These are phyloP conservation scores for Helminthosporium solani DNA, from an alignment of 2,329 filamentous ascomycete genomes.

Conservation along the genomic window DNA sequence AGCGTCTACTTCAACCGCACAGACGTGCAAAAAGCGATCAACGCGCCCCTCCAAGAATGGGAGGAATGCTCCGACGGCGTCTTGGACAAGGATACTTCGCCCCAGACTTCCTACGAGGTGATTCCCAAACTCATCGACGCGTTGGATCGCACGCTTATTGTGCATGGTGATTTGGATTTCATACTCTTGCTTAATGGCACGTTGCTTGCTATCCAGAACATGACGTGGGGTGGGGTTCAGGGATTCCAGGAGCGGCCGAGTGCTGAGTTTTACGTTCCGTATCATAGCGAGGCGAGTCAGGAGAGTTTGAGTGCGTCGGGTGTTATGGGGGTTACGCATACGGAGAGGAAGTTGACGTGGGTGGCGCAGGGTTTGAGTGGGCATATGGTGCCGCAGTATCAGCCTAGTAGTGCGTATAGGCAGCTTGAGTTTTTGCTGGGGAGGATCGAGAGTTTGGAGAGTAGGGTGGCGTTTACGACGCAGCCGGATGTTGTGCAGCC, in stretches of 20 bases:
- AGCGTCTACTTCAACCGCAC: slow-evolving; percentile 68
- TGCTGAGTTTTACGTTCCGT: slow-evolving; percentile 69
- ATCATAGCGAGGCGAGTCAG: slow-evolving; percentile 52
- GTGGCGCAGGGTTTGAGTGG: slow-evolving; percentile 64
- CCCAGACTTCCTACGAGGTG: slow-evolving; percentile 57
- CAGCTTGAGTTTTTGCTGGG: slow-evolving; percentile 76
- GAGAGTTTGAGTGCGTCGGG: slow-evolving; percentile 61
- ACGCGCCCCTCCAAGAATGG: slow-evolving; percentile 62
- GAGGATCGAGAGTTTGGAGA: slow-evolving; percentile 59
- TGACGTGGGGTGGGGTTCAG: slow-evolving; percentile 72
- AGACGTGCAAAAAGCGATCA: slow-evolving; percentile 68
- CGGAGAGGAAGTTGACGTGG: slow-evolving; percentile 74
- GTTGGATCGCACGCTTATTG: slow-evolving; percentile 70
- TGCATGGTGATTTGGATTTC: slow-evolving; percentile 69
- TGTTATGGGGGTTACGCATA: slow-evolving; percentile 67
- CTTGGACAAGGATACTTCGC: slow-evolving; percentile 53
- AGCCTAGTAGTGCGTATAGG: slow-evolving; percentile 66
- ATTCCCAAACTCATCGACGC: slow-evolving; percentile 72
- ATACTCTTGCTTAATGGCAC: slow-evolving; percentile 69
- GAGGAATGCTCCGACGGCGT: slow-evolving; percentile 56
- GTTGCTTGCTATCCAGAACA: slow-evolving; percentile 73
- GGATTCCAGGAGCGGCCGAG: slow-evolving; percentile 65
- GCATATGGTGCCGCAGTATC: slow-evolving; percentile 69
- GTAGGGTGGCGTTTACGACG: slow-evolving; percentile 35
- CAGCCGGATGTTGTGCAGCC: slow-evolving; percentile 5